Base-by-base conservation (phyloP, 2,329 filamentous ascomycete genomes). In the Nothopassalora personata region DNA sequence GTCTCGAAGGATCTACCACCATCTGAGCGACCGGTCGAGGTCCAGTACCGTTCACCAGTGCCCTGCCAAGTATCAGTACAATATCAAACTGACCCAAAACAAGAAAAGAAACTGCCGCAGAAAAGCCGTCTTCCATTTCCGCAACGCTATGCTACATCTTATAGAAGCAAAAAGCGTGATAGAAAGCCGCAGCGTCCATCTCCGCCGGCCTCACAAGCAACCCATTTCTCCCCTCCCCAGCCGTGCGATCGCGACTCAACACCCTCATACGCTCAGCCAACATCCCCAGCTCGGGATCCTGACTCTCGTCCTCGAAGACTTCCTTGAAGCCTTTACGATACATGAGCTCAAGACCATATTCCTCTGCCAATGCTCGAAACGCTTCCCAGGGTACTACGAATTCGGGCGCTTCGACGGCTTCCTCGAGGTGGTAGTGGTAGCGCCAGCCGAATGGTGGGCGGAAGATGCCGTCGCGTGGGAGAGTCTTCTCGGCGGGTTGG, bases 371-470 rank as follows among this genome's bases (percentile, higher is more conserved):
- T 69, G 91, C 92, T 76, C 94, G 90, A 78, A 99, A 97, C 0
- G 91, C 92, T 73, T 96, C 92, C 93, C 94, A 99, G 0, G 94
- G 94, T 1, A 99, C 94, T 1, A 99, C 93, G 72, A 96, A 99
- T 77, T 99, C 94, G 2, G 94, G 93, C 7, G 96, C 90, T 73
- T 97, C 93, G 19, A 99, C 94, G 0, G 94, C 94, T 76, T 99
- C 94, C 69, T 94, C 87, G 58, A 99, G 85, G 74, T 91, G 96
- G 79, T 96, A 99, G 71, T 86, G 96, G 77, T 99, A 99, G 75
- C 94, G 96, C 92, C 94, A 97, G 53, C 93, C 94, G 72, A 91
- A 97, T 0, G 94, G 91, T 5, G 94, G 94, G 5, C 94, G 86
- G 77, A 99, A 99, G 33, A 94, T 82, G 55, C 94, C 94, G 72